A percentile compares a stretch with the other conserved stretches of the same genome.
phyloP scores from a whole-genome alignment of 2,329 filamentous ascomycete species.

The Pseudogymnoascus sp. region DNA sequence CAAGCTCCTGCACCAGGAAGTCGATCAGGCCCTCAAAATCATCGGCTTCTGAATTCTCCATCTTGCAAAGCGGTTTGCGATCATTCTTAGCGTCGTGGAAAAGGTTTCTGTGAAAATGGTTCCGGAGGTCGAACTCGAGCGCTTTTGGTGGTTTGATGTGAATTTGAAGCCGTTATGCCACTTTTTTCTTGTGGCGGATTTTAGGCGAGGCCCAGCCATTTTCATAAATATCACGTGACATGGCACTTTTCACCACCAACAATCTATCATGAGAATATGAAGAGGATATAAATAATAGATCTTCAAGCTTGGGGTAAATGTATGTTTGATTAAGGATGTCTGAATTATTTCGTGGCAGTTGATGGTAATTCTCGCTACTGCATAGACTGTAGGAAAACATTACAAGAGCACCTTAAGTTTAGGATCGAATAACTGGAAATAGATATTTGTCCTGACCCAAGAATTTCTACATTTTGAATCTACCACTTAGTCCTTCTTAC shows the following conservation, averaged over 20 bases:
- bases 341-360: background rate
- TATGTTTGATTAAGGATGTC: background rate
- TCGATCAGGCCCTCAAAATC: conserved; percentile 6
- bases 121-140: conserved; percentile 8
- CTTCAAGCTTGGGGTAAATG: background rate
- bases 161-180: conserved; percentile 6
- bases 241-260: background rate
- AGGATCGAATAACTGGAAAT: background rate
- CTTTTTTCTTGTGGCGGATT: conserved; percentile 4
- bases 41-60: conserved; percentile 3
- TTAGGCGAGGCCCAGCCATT: conserved; percentile 2
- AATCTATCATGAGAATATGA: background rate
- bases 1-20: conserved; percentile 2
- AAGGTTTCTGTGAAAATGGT: conserved; percentile 5
- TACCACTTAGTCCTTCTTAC: background rate
- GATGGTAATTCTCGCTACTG: background rate
- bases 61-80: conserved; percentile 1
- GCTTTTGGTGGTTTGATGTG: conserved; percentile 4
- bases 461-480: background rate
- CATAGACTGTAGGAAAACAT: background rate
- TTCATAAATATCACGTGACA: conserved; percentile 1
- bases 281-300: background rate
- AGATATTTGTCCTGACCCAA: background rate
- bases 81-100: conserved; percentile 7
- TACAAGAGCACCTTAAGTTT: background rate